A percentile compares a stretch with the other conserved stretches of the same genome.
Conservation (phyloP, 2,329 filamentous ascomycete genomes). For the Hymenoscyphus linearis region DNA sequence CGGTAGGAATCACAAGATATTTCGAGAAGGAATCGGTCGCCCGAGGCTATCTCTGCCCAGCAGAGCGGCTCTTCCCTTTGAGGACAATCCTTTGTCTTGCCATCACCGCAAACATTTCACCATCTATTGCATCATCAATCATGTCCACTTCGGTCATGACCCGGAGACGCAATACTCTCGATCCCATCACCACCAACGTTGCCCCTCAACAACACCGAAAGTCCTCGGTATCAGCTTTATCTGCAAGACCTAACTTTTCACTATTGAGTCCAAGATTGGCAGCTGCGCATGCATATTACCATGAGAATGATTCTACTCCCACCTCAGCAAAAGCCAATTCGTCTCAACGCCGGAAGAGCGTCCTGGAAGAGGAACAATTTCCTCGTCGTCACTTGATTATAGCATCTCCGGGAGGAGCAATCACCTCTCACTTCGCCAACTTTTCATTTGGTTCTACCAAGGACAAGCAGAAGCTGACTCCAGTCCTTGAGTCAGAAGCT, state of each 20-base stretch:
- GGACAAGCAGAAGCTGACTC: conserved; percentile 7
- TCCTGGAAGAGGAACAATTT: conserved; percentile 13
- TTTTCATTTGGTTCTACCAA: conserved; percentile 15
- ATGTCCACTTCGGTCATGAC: conserved; percentile 7
- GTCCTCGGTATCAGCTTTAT: conserved; percentile 1
- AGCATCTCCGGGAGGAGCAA: neutral
- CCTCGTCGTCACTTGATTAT: conserved; percentile 21
- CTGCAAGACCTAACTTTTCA: neutral
- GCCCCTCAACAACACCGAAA: neutral
- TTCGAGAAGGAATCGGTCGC: neutral
- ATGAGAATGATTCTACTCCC: conserved; percentile 17
- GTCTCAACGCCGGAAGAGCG: conserved; percentile 15
- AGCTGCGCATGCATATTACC: conserved; percentile 25
- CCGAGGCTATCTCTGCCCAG: neutral
- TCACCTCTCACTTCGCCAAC: conserved; percentile 12
- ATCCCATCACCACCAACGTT: conserved; percentile 11
- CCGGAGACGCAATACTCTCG: conserved; percentile 14
- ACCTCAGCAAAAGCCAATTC: conserved; percentile 7
- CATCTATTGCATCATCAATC: conserved; percentile 4
- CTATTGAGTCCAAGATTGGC: conserved; percentile 25
- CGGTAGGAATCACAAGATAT: no score
- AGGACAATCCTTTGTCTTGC: conserved; percentile 2
- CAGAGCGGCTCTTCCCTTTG: conserved; percentile 1
- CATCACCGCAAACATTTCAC: neutral
- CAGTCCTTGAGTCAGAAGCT: conserved; percentile 14